These are phyloP conservation scores for Eucalyptus dawsonii DNA, from an alignment of 345 rosid genomes.

Conservation along the genomic window DNA sequence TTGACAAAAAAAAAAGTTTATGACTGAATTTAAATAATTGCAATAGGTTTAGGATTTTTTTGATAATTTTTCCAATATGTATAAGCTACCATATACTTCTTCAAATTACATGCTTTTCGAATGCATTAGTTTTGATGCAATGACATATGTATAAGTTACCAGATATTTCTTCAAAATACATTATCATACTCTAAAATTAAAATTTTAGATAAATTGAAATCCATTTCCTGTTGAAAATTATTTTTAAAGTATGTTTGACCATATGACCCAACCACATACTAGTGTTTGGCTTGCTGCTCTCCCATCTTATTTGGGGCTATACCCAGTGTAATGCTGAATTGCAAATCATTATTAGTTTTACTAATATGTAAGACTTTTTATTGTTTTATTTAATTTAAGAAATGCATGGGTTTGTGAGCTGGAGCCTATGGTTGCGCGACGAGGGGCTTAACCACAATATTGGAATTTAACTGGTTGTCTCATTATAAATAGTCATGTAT, in stretches of 20 bases:
- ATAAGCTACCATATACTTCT: too few relatives aligned
- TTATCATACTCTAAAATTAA: neutral
- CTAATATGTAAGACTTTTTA: neutral
- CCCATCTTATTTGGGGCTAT: neutral
- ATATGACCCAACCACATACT: neutral
- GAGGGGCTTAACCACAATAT: too few relatives aligned
- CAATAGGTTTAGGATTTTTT: too few relatives aligned
- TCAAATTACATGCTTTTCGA: neutral
- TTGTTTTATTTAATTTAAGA: neutral
- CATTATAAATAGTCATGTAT: neutral
- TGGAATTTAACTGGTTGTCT: neutral
- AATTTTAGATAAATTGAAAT: neutral
- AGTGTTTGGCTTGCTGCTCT: neutral
- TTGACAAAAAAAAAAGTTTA: too few relatives aligned
- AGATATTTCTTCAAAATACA: neutral
- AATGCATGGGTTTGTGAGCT: neutral
- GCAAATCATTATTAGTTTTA: neutral
- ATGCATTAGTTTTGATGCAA: neutral
- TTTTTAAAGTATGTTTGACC: neutral
- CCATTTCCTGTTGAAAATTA: neutral
- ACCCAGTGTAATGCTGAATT: neutral
- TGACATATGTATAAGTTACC: neutral
- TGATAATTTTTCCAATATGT: too few relatives aligned
- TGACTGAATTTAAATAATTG: too few relatives aligned
- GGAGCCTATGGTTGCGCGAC: too few relatives aligned